Base-by-base conservation (phyloP, 1,284 basidiomycete species). In the Rugosomyces carneus region DNA sequence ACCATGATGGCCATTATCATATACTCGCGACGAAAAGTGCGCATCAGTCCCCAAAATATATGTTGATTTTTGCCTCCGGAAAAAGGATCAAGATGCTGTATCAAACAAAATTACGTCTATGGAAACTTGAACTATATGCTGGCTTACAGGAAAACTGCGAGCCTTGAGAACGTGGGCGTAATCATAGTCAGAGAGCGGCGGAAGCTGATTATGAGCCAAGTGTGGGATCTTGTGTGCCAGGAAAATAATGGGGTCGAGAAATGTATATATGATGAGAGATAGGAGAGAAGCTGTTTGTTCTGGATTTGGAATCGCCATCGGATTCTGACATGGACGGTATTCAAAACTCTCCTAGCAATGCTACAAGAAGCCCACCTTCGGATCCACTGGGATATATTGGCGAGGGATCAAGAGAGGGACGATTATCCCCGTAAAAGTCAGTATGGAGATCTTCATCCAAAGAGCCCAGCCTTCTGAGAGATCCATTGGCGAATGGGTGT, bases 251-350 rank as follows among this genome's bases (percentile, higher is more conserved):
- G 66, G 63, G 47, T 82, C 72, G 56, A 86, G 63, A 66, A 79
- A 88, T 21, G 70, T 66, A 61, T 75, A 88, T 32, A 76, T 68
- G 11, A 72, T 37, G 51, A 80, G 65, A 2, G 75, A 81, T 13
- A 81, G 54, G 39, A 76, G 64, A 0, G 81, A 78, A 0, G 81
- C 75, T 0, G 78, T 83, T 58, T 87, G 84, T 55, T 87, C 83
- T 2, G 80, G 78, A 60, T 78, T 81, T 5, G 73, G 70, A 18
- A 65, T 56, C 3, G 65, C 57, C 50, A 63, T 59, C 2, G 72
- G 71, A 38, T 73, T 60, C 73, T 77, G 27, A 41, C 45, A 42
- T 24, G 35, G 23, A 43, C n/a, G 27, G 20, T 15, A 24, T 47
- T 47, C 35, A 45, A 37, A 13, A 37, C 9, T 18, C 37, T 15